A percentile compares a stretch with the other conserved stretches of the same genome.
These are phyloP conservation scores for Aphanoascus verrucosus DNA, from an alignment of 2,329 filamentous ascomycete species.

Conservation along the genomic window DNA sequence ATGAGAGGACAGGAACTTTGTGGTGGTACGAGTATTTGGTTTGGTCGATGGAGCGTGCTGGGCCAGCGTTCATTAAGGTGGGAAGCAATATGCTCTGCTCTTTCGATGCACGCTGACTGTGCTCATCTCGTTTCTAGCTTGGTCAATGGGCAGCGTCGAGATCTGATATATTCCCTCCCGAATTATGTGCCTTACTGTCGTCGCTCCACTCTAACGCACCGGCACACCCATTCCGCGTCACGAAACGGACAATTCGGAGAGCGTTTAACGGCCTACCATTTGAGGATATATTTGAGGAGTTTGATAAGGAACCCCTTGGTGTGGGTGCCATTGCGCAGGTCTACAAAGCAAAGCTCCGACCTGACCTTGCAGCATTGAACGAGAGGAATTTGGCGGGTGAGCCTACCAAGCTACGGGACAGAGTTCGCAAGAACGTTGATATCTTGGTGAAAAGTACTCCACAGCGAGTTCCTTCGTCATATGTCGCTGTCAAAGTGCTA, in stretches of 20 bases:
- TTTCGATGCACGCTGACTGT: not conserved
- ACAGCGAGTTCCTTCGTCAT: slow-evolving; percentile 72
- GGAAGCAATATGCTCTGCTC: not conserved
- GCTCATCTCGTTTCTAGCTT: slow-evolving; percentile 43
- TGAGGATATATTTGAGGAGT: slow-evolving; percentile 92
- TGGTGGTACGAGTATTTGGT: slow-evolving; percentile 95
- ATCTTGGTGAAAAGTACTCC: slow-evolving; percentile 78
- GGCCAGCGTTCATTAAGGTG: slow-evolving; percentile 95
- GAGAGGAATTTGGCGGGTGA: slow-evolving; percentile 45
- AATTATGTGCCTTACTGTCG: slow-evolving; percentile 90
- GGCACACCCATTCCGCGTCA: slow-evolving; percentile 72
- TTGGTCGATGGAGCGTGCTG: slow-evolving; percentile 78
- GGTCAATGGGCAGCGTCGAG: slow-evolving; percentile 97
- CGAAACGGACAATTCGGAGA: slow-evolving; percentile 64
- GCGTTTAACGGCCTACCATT: slow-evolving; percentile 74
- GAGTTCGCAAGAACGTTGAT: slow-evolving; percentile 71
- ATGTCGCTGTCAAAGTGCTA: slow-evolving; percentile 91
- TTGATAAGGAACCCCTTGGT: slow-evolving; percentile 76
- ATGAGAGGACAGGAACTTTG: slow-evolving; percentile 68
- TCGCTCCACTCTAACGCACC: slow-evolving; percentile 89
- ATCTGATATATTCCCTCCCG: slow-evolving; percentile 87
- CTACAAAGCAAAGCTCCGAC: slow-evolving; percentile 86
- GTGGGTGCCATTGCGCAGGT: slow-evolving; percentile 96
- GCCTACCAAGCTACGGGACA: slow-evolving; percentile 51
- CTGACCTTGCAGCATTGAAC: slow-evolving; percentile 57